A percentile compares a stretch with the other conserved stretches of the same genome.
These are phyloP conservation scores for Hypoxylon rickii DNA, from an alignment of 495 filamentous ascomycete genomes.

Conservation along the genomic window DNA sequence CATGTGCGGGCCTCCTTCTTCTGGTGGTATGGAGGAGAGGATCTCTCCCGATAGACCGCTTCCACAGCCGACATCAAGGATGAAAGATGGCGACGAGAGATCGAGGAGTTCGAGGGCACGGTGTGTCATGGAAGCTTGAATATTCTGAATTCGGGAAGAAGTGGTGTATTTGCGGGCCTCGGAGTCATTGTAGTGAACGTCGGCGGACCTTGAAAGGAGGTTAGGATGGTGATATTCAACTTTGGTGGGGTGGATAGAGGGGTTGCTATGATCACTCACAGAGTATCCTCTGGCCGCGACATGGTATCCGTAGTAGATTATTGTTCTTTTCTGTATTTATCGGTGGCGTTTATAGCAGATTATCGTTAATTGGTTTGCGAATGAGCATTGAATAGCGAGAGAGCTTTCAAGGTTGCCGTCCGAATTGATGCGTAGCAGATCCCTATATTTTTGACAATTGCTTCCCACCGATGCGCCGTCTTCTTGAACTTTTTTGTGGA, in stretches of 20 bases:
- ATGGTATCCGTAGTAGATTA: slow-evolving; percentile 55
- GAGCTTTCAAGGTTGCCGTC: too few relatives aligned
- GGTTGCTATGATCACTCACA: slow-evolving; percentile 58
- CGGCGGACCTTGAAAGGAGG: slow-evolving; percentile 68
- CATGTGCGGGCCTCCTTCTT: slow-evolving; percentile 81
- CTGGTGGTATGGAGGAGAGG: slow-evolving; percentile 65
- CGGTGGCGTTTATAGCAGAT: background rate
- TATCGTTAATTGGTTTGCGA: background rate
- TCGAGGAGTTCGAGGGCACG: slow-evolving; percentile 89
- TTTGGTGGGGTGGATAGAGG: slow-evolving; percentile 20
- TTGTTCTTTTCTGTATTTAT: background rate
- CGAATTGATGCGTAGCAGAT: too few relatives aligned
- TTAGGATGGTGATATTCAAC: slow-evolving; percentile 25
- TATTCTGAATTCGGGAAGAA: slow-evolving; percentile 88
- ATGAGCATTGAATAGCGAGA: too few relatives aligned
- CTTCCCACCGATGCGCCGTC: slow-evolving; percentile 12
- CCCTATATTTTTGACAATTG: slow-evolving; percentile 10
- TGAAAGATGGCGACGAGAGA: slow-evolving; percentile 77
- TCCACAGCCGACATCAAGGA: slow-evolving; percentile 95
- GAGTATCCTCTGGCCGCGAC: slow-evolving; percentile 94
- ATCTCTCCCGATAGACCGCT: slow-evolving; percentile 95
- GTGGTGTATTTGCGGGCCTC: slow-evolving; percentile 98
- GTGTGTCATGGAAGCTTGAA: slow-evolving; percentile 92
- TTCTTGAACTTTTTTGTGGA: slow-evolving; percentile 16
- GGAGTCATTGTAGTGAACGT: slow-evolving; percentile 95